Conservation (phyloP, 1,139 yeast genomes). For the Kluyveromyces sp. region DNA sequence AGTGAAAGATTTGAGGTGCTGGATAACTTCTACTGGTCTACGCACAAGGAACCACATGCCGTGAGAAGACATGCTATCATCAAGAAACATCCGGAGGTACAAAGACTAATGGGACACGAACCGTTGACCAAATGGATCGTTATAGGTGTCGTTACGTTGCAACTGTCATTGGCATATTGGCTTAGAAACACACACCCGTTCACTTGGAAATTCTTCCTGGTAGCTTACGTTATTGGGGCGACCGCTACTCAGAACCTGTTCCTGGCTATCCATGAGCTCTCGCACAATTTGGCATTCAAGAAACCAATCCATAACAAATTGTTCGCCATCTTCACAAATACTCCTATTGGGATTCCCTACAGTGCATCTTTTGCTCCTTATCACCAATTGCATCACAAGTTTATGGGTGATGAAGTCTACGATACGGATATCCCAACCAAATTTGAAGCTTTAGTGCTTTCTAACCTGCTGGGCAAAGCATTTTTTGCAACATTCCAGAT, state of each 20-base stretch:
- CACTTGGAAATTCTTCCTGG: constrained; percentile 47
- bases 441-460: constrained; percentile 65
- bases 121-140: constrained; percentile 78
- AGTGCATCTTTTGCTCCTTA: constrained; percentile 89
- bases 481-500: constrained; percentile 88
- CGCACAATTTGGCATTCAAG: constrained; percentile 81
- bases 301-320: constrained; percentile 70
- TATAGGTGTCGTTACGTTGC: constrained; percentile 54
- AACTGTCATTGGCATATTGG: constrained; percentile 53
- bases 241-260: constrained; percentile 79
- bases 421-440: constrained; percentile 86
- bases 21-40: constrained; percentile 75
- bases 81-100: constrained; percentile 69
- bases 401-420: constrained; percentile 74
- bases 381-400: constrained; percentile 87
- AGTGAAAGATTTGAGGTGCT: constrained; percentile 25
- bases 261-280: constrained; percentile 80
- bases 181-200: constrained; percentile 51
- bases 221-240: constrained; percentile 78
- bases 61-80: constrained; percentile 66
- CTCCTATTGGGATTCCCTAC: constrained; percentile 87
- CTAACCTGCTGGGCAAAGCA: constrained; percentile 77
- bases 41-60: constrained; percentile 74
- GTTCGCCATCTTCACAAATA: constrained; percentile 68
- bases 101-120: constrained; percentile 78